Evolutionary conservation across 192 early-diverging fungal species (phyloP), one percentile per base, ranked within the genome.

Genomic region (Linnemannia zychae): DNA sequence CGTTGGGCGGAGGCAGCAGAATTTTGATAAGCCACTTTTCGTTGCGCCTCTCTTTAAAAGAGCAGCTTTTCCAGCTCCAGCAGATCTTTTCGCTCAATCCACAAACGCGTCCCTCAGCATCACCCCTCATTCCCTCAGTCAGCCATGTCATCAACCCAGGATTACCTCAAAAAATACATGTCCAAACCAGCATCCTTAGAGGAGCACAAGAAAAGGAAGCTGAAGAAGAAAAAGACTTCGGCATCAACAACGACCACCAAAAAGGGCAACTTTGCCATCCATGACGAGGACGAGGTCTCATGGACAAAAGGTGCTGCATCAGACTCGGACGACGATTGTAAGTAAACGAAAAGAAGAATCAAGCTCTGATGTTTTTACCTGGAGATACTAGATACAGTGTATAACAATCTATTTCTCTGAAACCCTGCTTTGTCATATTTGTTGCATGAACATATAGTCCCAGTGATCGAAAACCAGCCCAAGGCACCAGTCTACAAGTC

Each of bases 111-210:
- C 24, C 12, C 34, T 68, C 36, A 22, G 22, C 17, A 38, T 68
- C 37, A 15, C 22, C 33, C 4, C 9, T 15, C 12, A 57, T 44
- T n/a, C 49, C 22, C 53, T 24, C 7, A 12, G 57, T 6, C 34
- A 74, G 33, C 53, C 71, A 78, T 84, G 76, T 78, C 76, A 36
- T 84, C 81, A n/a, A 84, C 81, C 38, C 81, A 84, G 81, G 81
- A 84, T 47, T 84, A 84, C 47, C 81, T 84, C 66, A 84, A 84
- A 36, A 84, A 84, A 52, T 84, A 84, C 76, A 78, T 84, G 81
- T 74, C 81, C 24, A 84, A 84, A 28, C 76, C 81, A 68, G 71
- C 81, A 70, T 84, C 81, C 0, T 18, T 78, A 33, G 81, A 84
- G 16, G 81, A 84, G 15, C 49, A 78, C 71, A 84, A 84, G 60